Conservation (phyloP, 306 rosid genomes). For the Trifolium pratense region DNA sequence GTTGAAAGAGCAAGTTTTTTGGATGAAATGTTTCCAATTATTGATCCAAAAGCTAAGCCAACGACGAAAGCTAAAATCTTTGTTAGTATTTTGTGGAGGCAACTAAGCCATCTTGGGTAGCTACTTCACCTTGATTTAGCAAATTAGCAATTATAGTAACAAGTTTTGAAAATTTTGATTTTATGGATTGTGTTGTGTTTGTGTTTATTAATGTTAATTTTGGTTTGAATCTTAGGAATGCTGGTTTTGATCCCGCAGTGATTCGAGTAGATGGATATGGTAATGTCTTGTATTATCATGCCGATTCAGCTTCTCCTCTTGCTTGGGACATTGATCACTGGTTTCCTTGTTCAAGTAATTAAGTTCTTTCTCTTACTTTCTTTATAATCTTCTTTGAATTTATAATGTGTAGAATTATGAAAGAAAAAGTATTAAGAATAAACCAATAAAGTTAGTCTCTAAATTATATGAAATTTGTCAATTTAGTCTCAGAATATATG, state of each 20-base stretch:
- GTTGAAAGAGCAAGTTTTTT: conserved; percentile 56
- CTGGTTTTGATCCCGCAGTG: conserved; percentile 93
- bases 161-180: neutral
- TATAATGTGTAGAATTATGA: conserved; percentile 6
- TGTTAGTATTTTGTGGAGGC: conserved; percentile 85
- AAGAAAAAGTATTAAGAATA: neutral
- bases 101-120: conserved; percentile 92
- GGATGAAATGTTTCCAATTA: conserved; percentile 71
- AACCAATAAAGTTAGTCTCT: no score
- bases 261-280: conserved; percentile 88
- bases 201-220: neutral
- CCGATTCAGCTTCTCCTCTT: conserved; percentile 92
- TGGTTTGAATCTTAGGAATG: conserved; percentile 63
- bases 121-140: conserved; percentile 31
- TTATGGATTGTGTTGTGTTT: neutral
- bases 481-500: neutral
- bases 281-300: conserved; percentile 88
- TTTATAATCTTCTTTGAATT: conserved; percentile 6
- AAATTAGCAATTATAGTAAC: conserved; percentile 2
- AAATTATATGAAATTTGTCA: no score
- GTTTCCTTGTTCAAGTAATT: conserved; percentile 93
- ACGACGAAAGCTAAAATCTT: conserved; percentile 79
- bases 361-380: conserved; percentile 22
- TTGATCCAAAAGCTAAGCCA: conserved; percentile 78
- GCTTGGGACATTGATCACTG: conserved; percentile 99